Evolutionary conservation across 768 basidiomycete species (phyloP).

Genomic region (Clitopilus passeckerianus): DNA sequence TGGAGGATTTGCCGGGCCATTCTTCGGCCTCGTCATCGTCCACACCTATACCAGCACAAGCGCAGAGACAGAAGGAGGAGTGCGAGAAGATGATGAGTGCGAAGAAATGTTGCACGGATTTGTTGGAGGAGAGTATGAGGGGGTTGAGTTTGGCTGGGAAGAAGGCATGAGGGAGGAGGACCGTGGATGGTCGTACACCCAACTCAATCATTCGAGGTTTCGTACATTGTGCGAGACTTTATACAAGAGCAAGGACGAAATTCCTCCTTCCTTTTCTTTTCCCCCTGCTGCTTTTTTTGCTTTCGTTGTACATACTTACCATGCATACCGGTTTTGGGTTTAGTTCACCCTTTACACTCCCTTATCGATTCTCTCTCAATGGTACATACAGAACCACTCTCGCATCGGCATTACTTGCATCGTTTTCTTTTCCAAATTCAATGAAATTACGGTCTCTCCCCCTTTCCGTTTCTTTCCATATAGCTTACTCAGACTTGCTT

Average conservation of each 20-base stretch:
- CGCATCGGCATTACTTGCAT: not conserved
- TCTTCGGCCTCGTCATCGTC: slow-evolving; percentile 10
- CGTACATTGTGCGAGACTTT: no score
- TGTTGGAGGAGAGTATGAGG: slow-evolving; percentile 67
- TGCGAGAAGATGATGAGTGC: slow-evolving; percentile 10
- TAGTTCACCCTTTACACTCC: not conserved
- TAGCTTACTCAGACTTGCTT: not conserved
- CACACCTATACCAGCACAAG: not conserved
- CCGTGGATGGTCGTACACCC: not conserved
- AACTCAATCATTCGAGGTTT: no score
- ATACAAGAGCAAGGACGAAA: no score
- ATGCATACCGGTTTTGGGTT: not conserved
- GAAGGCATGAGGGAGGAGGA: slow-evolving; percentile 27
- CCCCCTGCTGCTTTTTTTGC: not conserved
- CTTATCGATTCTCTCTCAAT: not conserved
- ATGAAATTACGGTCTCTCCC: not conserved
- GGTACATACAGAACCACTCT: not conserved
- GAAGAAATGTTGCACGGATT: slow-evolving; percentile 27
- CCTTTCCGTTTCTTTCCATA: not conserved
- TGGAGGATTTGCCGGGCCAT: slow-evolving; percentile 37
- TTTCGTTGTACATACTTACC: not conserved
- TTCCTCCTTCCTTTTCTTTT: not conserved
- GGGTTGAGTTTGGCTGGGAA: slow-evolving; percentile 52
- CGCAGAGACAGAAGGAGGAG: slow-evolving; percentile 8
- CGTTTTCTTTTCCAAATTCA: no score